Conservation (phyloP, 805 yeast species). For the Clavispora vitiphila region DNA sequence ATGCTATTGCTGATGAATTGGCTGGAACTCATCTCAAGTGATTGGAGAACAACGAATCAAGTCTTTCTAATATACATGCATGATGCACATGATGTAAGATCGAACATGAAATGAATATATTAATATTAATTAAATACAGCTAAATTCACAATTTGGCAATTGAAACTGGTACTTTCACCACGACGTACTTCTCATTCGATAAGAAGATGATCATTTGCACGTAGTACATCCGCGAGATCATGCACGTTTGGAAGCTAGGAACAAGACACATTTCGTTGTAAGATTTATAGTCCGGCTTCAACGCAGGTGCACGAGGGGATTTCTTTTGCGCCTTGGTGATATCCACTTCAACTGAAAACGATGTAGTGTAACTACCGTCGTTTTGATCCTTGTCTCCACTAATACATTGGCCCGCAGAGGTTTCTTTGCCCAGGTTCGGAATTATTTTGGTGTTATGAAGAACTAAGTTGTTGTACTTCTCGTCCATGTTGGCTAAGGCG, state of each 20-base stretch:
- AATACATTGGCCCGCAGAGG: constrained; percentile 2
- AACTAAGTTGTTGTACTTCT: constrained; percentile 24
- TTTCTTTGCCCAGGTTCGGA: constrained; percentile 18
- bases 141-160: constrained; percentile 16
- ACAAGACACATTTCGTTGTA: constrained; percentile 27
- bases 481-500: constrained; percentile 26
- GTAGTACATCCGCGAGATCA: constrained; percentile 30
- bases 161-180: constrained; percentile 27
- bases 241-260: constrained; percentile 37
- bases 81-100: neutral
- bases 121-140: neutral
- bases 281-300: constrained; percentile 9
- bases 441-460: constrained; percentile 17
- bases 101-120: neutral
- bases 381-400: constrained; percentile 6
- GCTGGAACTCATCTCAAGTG: constrained; percentile 45
- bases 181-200: constrained; percentile 17
- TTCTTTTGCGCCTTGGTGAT: constrained; percentile 19
- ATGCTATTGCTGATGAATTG: constrained; percentile 54
- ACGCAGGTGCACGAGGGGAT: constrained; percentile 7
- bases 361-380: constrained; percentile 16
- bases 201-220: constrained; percentile 19
- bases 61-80: neutral
- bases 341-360: constrained; percentile 23
- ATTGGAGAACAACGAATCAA: too few species aligned